Conservation (phyloP, 2,329 filamentous ascomycete genomes). For the Mycosphaerella arachidis region DNA sequence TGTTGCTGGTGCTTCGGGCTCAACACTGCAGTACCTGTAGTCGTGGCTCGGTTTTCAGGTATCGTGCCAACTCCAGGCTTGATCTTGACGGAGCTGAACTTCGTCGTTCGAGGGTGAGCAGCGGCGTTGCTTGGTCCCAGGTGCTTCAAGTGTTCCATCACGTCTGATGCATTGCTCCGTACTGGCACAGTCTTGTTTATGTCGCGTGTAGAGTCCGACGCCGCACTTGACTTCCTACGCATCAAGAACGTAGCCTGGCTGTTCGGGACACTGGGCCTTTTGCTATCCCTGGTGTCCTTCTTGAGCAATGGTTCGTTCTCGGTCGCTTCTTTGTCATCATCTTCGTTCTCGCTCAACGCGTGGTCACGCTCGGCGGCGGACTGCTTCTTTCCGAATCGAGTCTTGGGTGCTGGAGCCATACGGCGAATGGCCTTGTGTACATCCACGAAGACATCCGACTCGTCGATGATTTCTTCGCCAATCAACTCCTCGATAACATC, state of each 20-base stretch:
- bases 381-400: conserved; percentile 34
- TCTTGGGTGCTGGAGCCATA: conserved; percentile 76
- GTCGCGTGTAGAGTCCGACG: conserved; percentile 30
- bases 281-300: conserved; percentile 20
- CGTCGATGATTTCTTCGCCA: conserved; percentile 98
- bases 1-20: neutral
- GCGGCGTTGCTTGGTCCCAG: conserved; percentile 62
- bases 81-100: conserved; percentile 61
- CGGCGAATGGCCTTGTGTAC: conserved; percentile 97
- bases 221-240: conserved; percentile 43
- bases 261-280: conserved; percentile 34
- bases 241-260: conserved; percentile 41
- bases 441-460: conserved; percentile 92
- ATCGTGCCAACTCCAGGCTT: conserved; percentile 52
- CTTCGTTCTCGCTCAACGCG: conserved; percentile 18
- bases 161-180: conserved; percentile 50
- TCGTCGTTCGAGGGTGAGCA: conserved; percentile 55
- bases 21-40: conserved; percentile 7
- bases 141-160: conserved; percentile 58
- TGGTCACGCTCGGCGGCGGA: conserved; percentile 5
- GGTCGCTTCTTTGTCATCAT: conserved; percentile 21
- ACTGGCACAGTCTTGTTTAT: conserved; percentile 36
- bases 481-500: conserved; percentile 99
- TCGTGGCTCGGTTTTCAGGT: conserved; percentile 35
- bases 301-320: conserved; percentile 31